phyloP scores from a whole-genome alignment of 1,139 yeast genomes.

The Yamadazyma spencermartinsiae region DNA sequence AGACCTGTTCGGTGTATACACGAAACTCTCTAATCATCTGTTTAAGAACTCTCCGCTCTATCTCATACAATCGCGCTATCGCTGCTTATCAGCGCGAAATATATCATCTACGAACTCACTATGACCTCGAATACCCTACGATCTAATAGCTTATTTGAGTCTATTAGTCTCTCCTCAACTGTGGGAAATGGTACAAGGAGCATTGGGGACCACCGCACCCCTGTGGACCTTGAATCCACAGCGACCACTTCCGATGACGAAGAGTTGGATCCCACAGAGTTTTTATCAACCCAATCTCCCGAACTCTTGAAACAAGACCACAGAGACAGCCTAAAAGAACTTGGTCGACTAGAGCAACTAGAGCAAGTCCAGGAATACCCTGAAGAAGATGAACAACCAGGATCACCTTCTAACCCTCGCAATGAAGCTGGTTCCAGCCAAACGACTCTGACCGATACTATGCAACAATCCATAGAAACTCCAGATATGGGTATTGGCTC shows the following conservation, averaged over 20 bases:
- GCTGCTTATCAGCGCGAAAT: not conserved
- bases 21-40: too few relatives aligned
- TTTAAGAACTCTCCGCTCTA: too few relatives aligned
- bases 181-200: conserved; percentile 3
- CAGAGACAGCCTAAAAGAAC: not conserved
- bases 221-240: conserved; percentile 16
- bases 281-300: conserved; percentile 24
- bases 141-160: conserved; percentile 15
- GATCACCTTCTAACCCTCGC: not conserved
- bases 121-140: not conserved
- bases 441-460: conserved; percentile 14
- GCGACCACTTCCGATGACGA: conserved; percentile 26
- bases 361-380: not conserved
- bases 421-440: conserved; percentile 6
- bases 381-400: not conserved
- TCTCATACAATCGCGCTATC: too few relatives aligned
- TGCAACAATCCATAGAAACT: conserved; percentile 5
- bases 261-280: conserved; percentile 32
- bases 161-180: conserved; percentile 20
- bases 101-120: too few relatives aligned
- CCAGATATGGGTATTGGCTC: not conserved
- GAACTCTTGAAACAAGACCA: conserved; percentile 3
- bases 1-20: too few relatives aligned
- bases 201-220: not conserved
- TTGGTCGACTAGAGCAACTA: too few relatives aligned